Base-by-base conservation (phyloP, 2,329 filamentous ascomycete genomes). In the Fusarium setosum region DNA sequence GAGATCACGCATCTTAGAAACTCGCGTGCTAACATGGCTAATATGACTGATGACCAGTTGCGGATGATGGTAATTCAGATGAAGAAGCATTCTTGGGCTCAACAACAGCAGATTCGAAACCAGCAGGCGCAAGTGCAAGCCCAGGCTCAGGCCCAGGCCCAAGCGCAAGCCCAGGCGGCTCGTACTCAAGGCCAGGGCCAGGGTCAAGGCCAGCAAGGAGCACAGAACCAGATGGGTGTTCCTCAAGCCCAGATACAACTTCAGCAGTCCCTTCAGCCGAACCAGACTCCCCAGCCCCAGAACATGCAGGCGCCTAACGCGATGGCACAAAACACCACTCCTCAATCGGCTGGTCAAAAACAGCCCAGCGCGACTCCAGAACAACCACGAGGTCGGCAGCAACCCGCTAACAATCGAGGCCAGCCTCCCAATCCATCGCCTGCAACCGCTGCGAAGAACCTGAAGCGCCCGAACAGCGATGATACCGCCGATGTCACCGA, bases 231-330 rank as follows among this genome's bases (percentile, higher is more conserved):
- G 21, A 79, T 84, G 73, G 7, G 82, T 24, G 73, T 77, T 4
- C 83, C 83, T 48, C 84, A 82, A 63, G 79, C 79, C 4, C 85
- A 85, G 55, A 84, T 85, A 63, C 83, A 86, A 58, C 76, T 86
- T 9, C 86, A 86, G 59, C 85, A 85, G 58, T 82, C 80, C 42
- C 55, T 59, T 80, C 86, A 88, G 64, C 70, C 65, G 70, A 73
- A 63, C 42, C 74, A 76, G 51, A 61, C 72, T 7, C 67, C 79
- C 45, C 81, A 83, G 66, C 73, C 78, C 26, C 75, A 78, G 58
- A 71, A 74, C 52, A 74, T 80, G 56, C 70, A 75, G 17, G 78
- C 78, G 56, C 73, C 76, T 8, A 62, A 80, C 80, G 74, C 78
- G 75, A 79, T 84, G 74, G 78, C 78, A 3, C 84, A 84, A 65